Percentiles rank a stretch among this genome's conserved stretches.
Conservation (phyloP, 2,329 filamentous ascomycete genomes). For the Cladosporium sp. region DNA sequence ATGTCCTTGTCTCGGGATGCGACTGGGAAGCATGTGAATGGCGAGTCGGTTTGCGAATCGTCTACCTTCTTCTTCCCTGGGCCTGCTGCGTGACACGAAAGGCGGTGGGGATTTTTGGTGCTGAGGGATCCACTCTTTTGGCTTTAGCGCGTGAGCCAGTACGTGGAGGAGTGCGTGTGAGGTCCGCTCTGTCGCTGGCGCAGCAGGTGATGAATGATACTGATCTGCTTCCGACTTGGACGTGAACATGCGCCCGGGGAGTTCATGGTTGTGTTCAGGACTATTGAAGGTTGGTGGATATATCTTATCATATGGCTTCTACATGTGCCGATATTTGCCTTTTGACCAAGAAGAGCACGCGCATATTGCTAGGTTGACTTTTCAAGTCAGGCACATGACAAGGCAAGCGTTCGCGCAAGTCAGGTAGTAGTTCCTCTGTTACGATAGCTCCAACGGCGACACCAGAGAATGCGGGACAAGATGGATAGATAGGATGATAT, state of each 20-base stretch:
- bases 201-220: neutral
- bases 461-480: neutral
- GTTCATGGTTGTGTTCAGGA: no score
- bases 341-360: neutral
- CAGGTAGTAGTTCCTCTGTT: no score
- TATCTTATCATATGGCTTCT: neutral
- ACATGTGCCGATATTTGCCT: neutral
- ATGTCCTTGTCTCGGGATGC: neutral
- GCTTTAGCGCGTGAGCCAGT: no score
- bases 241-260: no score
- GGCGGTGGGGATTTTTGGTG: neutral
- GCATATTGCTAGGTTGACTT: no score
- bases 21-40: slow-evolving; percentile 9
- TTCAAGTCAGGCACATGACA: no score
- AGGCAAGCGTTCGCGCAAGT: no score
- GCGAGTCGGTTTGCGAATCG: slow-evolving; percentile 7
- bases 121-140: neutral
- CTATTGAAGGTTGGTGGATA: neutral
- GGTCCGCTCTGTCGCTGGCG: slow-evolving; percentile 1
- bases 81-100: slow-evolving; percentile 2
- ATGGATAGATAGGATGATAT: neutral
- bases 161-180: slow-evolving; percentile 13
- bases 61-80: no score
- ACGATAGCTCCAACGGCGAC: no score
- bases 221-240: no score